phyloP scores from a whole-genome alignment of 768 basidiomycete genomes.

The Podaxis sp. region DNA sequence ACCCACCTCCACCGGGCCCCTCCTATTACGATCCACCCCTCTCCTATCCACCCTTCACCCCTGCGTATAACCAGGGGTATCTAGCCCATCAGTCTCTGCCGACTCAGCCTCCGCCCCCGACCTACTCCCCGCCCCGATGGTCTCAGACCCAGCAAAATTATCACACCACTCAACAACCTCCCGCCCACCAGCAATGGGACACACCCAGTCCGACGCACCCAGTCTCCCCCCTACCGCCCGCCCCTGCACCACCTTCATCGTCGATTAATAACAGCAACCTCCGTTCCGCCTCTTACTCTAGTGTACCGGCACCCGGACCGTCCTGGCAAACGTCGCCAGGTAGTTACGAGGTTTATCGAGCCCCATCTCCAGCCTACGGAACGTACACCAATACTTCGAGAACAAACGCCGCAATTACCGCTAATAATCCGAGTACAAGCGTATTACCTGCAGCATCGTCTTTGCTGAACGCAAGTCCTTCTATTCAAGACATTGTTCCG shows the following conservation, averaged over 20 bases:
- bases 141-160: constrained; percentile 25
- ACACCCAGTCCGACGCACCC: constrained; percentile 28
- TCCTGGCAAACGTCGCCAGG: constrained; percentile 10
- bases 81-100: constrained; percentile 37
- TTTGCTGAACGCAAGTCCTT: neutral
- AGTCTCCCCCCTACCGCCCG: constrained; percentile 27
- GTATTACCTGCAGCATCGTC: constrained; percentile 26
- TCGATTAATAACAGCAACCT: constrained; percentile 7
- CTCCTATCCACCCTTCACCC: constrained; percentile 39
- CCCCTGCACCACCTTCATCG: constrained; percentile 8
- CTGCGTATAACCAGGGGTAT: constrained; percentile 34
- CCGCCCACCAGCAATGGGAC: constrained; percentile 9
- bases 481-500: constrained; percentile 46
- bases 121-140: constrained; percentile 45
- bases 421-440: constrained; percentile 32
- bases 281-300: constrained; percentile 13
- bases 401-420: constrained; percentile 24
- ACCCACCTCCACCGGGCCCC: constrained; percentile 32
- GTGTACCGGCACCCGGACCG: constrained; percentile 6
- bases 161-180: neutral
- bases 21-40: constrained; percentile 42
- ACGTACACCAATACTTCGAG: constrained; percentile 26
- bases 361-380: constrained; percentile 30
- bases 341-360: constrained; percentile 22
- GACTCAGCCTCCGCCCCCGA: constrained; percentile 30